Evolutionary conservation across 495 filamentous ascomycete genomes (phyloP).

Genomic region (Trypethelium eluteriae): DNA sequence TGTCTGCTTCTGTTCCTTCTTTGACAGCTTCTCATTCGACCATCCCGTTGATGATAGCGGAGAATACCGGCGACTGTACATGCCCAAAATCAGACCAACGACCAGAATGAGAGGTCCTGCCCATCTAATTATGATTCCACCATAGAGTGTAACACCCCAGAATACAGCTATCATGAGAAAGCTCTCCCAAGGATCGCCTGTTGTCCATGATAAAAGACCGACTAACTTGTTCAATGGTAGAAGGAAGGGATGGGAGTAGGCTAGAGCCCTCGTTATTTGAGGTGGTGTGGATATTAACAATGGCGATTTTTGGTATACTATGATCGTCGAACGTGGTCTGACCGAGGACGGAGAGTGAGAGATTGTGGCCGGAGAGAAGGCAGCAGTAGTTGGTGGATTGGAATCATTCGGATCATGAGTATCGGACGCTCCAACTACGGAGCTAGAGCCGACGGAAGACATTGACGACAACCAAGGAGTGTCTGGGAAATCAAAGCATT

Average conservation of each 20-base stretch:
- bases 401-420: conserved; percentile 36
- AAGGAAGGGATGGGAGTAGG: conserved; percentile 90
- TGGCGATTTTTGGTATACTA: conserved; percentile 94
- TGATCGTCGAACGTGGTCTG: conserved; percentile 75
- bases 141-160: conserved; percentile 80
- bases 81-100: conserved; percentile 69
- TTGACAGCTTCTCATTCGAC: conserved; percentile 53
- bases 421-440: conserved; percentile 24
- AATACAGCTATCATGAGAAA: conserved; percentile 79
- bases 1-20: conserved; percentile 42
- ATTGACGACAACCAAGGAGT: conserved; percentile 59
- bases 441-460: conserved; percentile 39
- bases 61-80: conserved; percentile 87
- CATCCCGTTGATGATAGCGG: conserved; percentile 79
- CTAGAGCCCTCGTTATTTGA: conserved; percentile 81
- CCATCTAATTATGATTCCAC: conserved; percentile 67
- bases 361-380: conserved; percentile 78
- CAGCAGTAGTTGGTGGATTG: conserved; percentile 66
- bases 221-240: conserved; percentile 73
- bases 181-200: conserved; percentile 89
- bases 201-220: conserved; percentile 87
- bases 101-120: conserved; percentile 80
- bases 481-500: conserved; percentile 36
- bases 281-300: conserved; percentile 89
- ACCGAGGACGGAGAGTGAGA: conserved; percentile 60